Evolutionary conservation across 352 stramenopile genomes (phyloP), one percentile per base, ranked within the genome.

Genomic region (Phytophthora hybrid): DNA sequence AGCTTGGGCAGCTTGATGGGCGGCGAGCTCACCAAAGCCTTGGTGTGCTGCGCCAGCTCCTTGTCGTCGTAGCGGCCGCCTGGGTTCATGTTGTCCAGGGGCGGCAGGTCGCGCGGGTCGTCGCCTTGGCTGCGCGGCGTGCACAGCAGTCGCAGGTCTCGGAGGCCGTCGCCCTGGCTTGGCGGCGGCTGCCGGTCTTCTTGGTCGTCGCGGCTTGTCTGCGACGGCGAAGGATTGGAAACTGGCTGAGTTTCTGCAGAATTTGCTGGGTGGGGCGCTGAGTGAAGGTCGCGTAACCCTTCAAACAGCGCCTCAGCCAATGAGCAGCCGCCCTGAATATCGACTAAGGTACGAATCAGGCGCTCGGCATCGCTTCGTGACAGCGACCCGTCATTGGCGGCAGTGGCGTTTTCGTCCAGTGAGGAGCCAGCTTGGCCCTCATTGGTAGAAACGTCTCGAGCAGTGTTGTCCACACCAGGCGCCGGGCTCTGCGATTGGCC

Each of bases 21-120:
- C 39, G 21, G 58, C 10, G 59, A 57, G 41, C 14, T 49, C 13
- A 16, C 11, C 41, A 49, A 5, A 14, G 41, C 41, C 14, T 49
- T 49, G 41, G 41, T 49, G 41, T 49, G 14, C 14, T 19, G 14
- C 4, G 41, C 44, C 14, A 65, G 26, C 26, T 65, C 59, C 23
- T 18, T 29, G 41, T 55, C 26, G 58, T 64, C 26, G 41, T 64
- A 64, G 39, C 41, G 23, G 41, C 41, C 16, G 14, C 41, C 41
- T 9, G 41, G 1, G 8, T 19, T 19, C 41, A 49, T 49, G 41
- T 9, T 49, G 41, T 19, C 41, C 41, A 49, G 41, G 41, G 41
- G 41, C 13, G 14, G 41, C 41, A 9, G 13, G 4, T 19, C 34
- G 0, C 1, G 34, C 34, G 14, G 9, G 34, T 41, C 26, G 26